These are phyloP conservation scores for Silene coronaria DNA, from an alignment of 179 eudicot species.

Conservation along the genomic window DNA sequence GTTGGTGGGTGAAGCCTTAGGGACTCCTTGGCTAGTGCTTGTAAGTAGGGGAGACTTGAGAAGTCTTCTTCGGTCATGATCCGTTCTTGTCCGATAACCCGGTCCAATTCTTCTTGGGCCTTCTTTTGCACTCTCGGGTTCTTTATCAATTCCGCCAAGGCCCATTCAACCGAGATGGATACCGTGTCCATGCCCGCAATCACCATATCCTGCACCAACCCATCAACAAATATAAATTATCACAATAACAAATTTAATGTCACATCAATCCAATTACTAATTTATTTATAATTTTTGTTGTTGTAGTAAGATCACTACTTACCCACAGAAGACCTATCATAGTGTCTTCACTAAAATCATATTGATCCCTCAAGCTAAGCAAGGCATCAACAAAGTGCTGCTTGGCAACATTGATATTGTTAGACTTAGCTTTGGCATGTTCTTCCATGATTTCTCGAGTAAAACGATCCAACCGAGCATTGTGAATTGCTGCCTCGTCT, in stretches of 20 bases:
- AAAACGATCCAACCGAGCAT: constrained; percentile 43
- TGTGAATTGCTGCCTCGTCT: constrained; percentile 43
- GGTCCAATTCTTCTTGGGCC: constrained; percentile 72
- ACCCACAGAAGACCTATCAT: constrained; percentile 80
- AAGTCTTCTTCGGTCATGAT: constrained; percentile 64
- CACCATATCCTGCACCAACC: constrained; percentile 58
- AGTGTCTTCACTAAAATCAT: constrained; percentile 80
- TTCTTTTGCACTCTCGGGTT: constrained; percentile 70
- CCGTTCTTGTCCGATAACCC: constrained; percentile 44
- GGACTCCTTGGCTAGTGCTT: constrained; percentile 66
- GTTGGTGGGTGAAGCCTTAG: constrained; percentile 81
- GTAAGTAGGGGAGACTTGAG: constrained; percentile 71
- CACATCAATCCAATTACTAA: no score
- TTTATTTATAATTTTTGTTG: no score
- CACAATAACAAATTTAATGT: no score
- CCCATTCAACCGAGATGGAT: constrained; percentile 66
- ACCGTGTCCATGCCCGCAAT: constrained; percentile 83
- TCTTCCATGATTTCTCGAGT: constrained; percentile 74
- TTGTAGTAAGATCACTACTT: no score
- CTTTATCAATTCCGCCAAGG: constrained; percentile 59
- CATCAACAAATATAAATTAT: not conserved
- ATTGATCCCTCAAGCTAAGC: constrained; percentile 55
- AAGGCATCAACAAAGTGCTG: constrained; percentile 81
- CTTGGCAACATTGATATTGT: constrained; percentile 43
- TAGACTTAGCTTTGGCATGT: constrained; percentile 44